Evolutionary conservation across 139 green algal genomes (phyloP).

Genomic region (Chlamydomonas schloesseri): DNA sequence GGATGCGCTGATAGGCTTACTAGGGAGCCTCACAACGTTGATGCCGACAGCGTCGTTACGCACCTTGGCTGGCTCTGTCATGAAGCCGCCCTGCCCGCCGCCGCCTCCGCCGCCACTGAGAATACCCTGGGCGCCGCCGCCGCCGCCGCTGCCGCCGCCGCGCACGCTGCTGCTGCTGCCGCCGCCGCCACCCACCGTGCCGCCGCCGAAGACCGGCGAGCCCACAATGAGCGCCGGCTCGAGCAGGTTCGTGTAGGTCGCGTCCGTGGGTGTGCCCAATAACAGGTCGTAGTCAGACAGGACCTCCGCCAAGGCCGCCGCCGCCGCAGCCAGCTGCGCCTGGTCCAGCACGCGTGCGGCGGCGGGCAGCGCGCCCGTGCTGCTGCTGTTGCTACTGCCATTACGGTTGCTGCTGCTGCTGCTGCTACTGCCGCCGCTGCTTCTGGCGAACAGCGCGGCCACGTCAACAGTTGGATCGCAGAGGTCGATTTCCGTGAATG

Average conservation of each 20-base stretch:
- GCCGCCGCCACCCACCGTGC: not conserved
- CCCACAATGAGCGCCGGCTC: constrained; percentile 67
- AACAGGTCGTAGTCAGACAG: constrained; percentile 62
- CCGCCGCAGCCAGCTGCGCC: constrained; percentile 43
- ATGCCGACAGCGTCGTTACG: too few species aligned
- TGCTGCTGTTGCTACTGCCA: too few species aligned
- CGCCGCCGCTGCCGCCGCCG: constrained; percentile 12
- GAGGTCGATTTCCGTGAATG: not conserved
- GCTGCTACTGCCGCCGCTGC: not conserved
- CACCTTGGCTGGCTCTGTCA: constrained; percentile 17
- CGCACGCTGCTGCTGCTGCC: not conserved
- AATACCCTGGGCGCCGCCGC: not conserved
- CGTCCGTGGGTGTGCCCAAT: constrained; percentile 52
- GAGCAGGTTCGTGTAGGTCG: constrained; percentile 56
- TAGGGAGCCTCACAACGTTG: too few species aligned
- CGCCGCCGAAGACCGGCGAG: not conserved
- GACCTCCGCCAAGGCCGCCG: constrained; percentile 35
- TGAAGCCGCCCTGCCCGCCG: not conserved
- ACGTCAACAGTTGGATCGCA: constrained; percentile 34
- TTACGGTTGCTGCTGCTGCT: not conserved
- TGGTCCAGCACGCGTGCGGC: too few species aligned
- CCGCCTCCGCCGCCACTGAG: not conserved
- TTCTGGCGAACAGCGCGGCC: not conserved
- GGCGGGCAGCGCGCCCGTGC: too few species aligned
- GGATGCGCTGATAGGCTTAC: too few species aligned